Conservation (phyloP, 2,329 filamentous ascomycete species). For the Trichoderma breve region DNA sequence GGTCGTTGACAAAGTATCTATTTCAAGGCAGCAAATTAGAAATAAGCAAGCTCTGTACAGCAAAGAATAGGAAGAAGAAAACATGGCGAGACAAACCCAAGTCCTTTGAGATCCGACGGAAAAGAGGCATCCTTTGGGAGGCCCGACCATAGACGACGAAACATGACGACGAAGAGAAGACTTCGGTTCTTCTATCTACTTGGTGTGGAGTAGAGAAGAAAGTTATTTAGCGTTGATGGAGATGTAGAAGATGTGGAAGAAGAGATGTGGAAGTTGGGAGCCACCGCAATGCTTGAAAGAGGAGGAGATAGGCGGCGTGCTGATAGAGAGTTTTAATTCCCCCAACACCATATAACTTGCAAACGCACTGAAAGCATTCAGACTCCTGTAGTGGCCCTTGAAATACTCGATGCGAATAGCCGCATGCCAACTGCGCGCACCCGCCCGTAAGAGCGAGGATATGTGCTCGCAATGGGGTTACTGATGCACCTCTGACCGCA, state of each 20-base stretch:
- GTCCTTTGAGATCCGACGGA: conserved; percentile 60
- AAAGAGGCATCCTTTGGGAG: conserved; percentile 71
- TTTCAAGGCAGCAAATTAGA: background rate
- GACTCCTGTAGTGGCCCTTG: background rate
- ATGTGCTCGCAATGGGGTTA: too few species aligned
- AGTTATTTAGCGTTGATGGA: background rate
- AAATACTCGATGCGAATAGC: background rate
- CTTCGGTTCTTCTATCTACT: background rate
- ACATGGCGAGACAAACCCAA: conserved; percentile 57
- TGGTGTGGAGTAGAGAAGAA: background rate
- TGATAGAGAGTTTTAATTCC: background rate
- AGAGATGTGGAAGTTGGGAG: background rate
- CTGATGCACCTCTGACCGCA: background rate
- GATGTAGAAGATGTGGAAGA: background rate
- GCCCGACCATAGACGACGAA: conserved; percentile 64
- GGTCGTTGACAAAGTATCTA: conserved; percentile 75
- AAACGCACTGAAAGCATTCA: too few species aligned
- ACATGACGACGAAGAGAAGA: conserved; percentile 51
- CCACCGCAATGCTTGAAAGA: background rate
- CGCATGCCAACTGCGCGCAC: conserved; percentile 5
- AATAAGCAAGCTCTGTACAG: background rate
- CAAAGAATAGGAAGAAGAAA: background rate
- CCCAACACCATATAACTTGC: background rate
- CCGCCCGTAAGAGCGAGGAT: background rate
- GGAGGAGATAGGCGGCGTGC: background rate